Evolutionary conservation across 2,329 filamentous ascomycete genomes (phyloP), one percentile per base, ranked within the genome.

Genomic region (Nannizzia gypsea): DNA sequence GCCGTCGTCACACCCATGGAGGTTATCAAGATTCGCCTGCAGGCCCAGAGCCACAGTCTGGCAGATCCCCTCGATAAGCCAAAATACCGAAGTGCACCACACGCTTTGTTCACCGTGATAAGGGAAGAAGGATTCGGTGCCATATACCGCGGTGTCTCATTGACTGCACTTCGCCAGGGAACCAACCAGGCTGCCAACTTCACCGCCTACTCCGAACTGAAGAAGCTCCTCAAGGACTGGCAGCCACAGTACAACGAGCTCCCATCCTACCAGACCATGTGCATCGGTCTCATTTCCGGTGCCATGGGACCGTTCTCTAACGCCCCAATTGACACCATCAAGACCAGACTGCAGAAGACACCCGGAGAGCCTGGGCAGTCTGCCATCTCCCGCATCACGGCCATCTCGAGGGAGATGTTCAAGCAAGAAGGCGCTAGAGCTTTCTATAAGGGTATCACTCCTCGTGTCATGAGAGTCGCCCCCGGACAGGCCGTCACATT

Each of bases 381-480:
- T 54, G 92, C 93, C 11, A 74, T 95, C 66, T 81, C 83, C 61
- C 81, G 93, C 62, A 96, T 99, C 67, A 79, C 82, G 31, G 72
- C 76, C 44, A 99, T 99, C 67, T 85, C 89, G 57, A 81, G 76
- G 60, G 87, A 91, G 64, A 93, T 92, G 89, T 91, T 91, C 78
- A 88, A 84, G 85, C 89, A 95, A 77, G 93, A 99, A 77, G 93
- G 93, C 38, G 80, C 92, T 66, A 86, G 90, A 68, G 93, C 93
- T 55, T 99, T 99, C 77, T 99, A 96, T 81, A 97, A 97, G 82
- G 93, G 93, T 68, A 99, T 99, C 75, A 99, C 93, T 54, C 93
- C 93, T 5, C 84, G 93, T 68, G 88, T 99, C 67, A 97, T 97
- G 90, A 85, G 93, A 70, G 93, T 99, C 59, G 93, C 93, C 26